Conservation (phyloP, 768 basidiomycete genomes). For the Boletus subcaerulescens region DNA sequence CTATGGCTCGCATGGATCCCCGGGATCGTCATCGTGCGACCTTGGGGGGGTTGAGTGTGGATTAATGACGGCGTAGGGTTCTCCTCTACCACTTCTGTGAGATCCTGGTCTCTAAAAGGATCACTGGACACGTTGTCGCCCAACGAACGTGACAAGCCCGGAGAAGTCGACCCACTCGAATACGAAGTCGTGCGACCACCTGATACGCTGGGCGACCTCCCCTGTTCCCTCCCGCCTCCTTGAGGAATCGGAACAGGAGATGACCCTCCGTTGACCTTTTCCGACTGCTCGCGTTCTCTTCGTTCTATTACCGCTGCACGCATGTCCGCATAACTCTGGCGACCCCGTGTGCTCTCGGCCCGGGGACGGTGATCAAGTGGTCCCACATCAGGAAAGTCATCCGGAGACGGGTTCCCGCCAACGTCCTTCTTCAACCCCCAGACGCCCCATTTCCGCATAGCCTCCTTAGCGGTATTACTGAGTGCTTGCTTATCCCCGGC, state of each 20-base stretch:
- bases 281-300: constrained; percentile 42
- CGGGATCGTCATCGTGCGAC: constrained; percentile 81
- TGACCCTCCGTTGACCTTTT: constrained; percentile 15
- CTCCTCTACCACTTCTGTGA: constrained; percentile 29
- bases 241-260: constrained; percentile 37
- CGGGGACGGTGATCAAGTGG: constrained; percentile 36
- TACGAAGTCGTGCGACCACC: constrained; percentile 21
- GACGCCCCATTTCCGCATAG: constrained; percentile 89
- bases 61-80: constrained; percentile 47
- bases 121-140: constrained; percentile 26
- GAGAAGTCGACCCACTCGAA: constrained; percentile 27
- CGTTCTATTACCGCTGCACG: constrained; percentile 73
- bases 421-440: constrained; percentile 68
- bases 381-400: constrained; percentile 44
- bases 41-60: constrained; percentile 69
- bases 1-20: constrained; percentile 82
- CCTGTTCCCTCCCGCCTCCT: constrained; percentile 23
- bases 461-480: constrained; percentile 80
- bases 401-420: constrained; percentile 28
- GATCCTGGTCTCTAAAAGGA: constrained; percentile 31
- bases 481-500: constrained; percentile 82
- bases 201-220: constrained; percentile 27
- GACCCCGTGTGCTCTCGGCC: constrained; percentile 39
- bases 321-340: constrained; percentile 70
- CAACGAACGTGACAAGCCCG: constrained; percentile 35